Evolutionary conservation across 257 asterid genomes (phyloP).

Genomic region (Salvia hispanica): DNA sequence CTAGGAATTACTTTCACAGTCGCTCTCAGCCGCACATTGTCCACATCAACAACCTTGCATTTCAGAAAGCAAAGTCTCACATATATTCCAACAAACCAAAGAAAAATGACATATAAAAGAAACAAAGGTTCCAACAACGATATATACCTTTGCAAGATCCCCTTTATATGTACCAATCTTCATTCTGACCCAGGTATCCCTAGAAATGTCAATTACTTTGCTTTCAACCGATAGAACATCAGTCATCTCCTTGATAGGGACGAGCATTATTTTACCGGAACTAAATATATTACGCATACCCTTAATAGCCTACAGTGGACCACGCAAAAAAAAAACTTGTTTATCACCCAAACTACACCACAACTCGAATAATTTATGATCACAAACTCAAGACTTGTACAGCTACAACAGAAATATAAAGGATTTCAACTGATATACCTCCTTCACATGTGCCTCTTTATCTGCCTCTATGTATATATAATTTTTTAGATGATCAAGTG

Average conservation of each 20-base stretch:
- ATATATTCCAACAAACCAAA: conserved; percentile 5
- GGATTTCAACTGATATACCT: conserved; percentile 51
- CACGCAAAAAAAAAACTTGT: conserved; percentile 22
- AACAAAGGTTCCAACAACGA: neutral
- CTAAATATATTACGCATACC: conserved; percentile 88
- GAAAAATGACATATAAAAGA: neutral
- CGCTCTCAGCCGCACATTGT: conserved; percentile 86
- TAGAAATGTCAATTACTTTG: conserved; percentile 82
- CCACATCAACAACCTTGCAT: conserved; percentile 84
- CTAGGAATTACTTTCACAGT: conserved; percentile 88
- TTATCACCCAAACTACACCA: conserved; percentile 13
- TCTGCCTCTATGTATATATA: conserved; percentile 87
- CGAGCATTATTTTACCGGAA: conserved; percentile 71
- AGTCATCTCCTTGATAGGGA: conserved; percentile 98
- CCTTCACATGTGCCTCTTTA: conserved; percentile 94
- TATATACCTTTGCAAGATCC: conserved; percentile 82
- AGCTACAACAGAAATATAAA: neutral
- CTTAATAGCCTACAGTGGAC: conserved; percentile 67
- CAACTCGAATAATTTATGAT: neutral
- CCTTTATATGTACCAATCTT: conserved; percentile 89
- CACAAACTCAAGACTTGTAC: conserved; percentile 9
- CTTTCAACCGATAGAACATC: conserved; percentile 97
- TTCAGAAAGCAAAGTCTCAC: conserved; percentile 24
- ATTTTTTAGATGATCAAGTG: conserved; percentile 91
- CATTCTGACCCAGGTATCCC: conserved; percentile 98